Evolutionary conservation across 78 protist genomes (phyloP).

Genomic region (Chrysochromulina parva): DNA sequence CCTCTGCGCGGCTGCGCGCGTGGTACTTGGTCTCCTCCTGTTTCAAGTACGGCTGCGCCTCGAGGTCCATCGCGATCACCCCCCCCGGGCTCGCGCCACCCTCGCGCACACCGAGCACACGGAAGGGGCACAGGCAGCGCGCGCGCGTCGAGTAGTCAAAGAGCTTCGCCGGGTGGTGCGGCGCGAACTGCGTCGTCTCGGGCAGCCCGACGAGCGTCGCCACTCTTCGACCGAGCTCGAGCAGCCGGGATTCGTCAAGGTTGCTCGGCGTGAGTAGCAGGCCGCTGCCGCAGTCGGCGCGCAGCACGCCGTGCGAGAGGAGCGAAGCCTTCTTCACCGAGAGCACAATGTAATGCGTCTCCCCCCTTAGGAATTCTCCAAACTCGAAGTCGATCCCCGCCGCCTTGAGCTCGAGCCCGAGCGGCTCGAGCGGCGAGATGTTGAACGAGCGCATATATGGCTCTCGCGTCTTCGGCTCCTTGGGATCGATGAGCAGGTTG

Average conservation of each 20-base stretch:
- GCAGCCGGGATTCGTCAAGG: neutral
- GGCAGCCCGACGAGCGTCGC: neutral
- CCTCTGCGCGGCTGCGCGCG: no score
- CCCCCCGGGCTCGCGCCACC: no score
- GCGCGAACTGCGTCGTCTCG: neutral
- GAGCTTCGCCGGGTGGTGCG: neutral
- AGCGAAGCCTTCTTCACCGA: neutral
- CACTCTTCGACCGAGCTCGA: neutral
- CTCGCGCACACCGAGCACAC: neutral
- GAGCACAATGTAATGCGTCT: neutral
- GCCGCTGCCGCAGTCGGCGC: neutral
- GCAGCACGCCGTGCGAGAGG: neutral
- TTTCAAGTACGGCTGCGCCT: no score
- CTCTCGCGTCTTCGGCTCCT: neutral
- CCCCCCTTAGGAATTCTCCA: neutral
- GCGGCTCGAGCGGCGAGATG: neutral
- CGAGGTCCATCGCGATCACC: no score
- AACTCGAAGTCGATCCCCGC: neutral
- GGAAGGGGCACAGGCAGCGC: neutral
- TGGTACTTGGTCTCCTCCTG: no score
- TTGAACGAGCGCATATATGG: neutral
- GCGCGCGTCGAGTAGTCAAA: neutral
- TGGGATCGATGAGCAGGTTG: neutral
- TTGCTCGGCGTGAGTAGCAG: neutral
- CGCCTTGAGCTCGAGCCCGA: neutral